These are phyloP conservation scores for Saccharomyces hybrid DNA, from an alignment of 1,139 yeast species.

Conservation along the genomic window DNA sequence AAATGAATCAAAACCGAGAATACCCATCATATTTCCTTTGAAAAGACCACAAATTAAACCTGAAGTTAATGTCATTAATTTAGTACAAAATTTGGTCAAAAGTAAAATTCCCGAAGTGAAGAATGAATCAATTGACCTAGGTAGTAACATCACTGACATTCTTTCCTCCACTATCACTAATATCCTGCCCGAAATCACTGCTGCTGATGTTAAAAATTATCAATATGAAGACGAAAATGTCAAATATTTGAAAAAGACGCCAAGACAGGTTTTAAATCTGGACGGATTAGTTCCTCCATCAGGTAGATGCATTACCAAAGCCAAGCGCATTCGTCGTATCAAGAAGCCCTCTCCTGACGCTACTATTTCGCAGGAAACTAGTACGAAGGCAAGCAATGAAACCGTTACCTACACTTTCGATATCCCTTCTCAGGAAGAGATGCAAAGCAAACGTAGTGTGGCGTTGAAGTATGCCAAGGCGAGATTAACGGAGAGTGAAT, in stretches of 20 bases:
- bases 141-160: neutral
- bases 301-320: neutral
- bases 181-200: constrained; percentile 1
- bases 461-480: constrained; percentile 24
- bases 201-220: neutral
- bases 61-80: neutral
- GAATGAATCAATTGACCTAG: neutral
- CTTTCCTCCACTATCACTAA: constrained; percentile 5
- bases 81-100: neutral
- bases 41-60: neutral
- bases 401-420: neutral
- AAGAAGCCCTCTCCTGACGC: neutral
- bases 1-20: neutral
- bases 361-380: neutral
- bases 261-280: constrained; percentile 10
- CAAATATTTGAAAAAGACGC: constrained; percentile 4
- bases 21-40: neutral
- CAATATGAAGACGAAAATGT: constrained; percentile 1
- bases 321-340: neutral
- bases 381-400: neutral
- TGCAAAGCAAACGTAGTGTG: constrained; percentile 30
- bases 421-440: constrained; percentile 14
- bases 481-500: constrained; percentile 40
- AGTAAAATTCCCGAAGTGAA: neutral
- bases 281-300: constrained; percentile 13